A percentile compares a stretch with the other conserved stretches of the same genome.
phyloP scores from a whole-genome alignment of 371 early-diverging fungal genomes.

The Zancudomyces culisetae region DNA sequence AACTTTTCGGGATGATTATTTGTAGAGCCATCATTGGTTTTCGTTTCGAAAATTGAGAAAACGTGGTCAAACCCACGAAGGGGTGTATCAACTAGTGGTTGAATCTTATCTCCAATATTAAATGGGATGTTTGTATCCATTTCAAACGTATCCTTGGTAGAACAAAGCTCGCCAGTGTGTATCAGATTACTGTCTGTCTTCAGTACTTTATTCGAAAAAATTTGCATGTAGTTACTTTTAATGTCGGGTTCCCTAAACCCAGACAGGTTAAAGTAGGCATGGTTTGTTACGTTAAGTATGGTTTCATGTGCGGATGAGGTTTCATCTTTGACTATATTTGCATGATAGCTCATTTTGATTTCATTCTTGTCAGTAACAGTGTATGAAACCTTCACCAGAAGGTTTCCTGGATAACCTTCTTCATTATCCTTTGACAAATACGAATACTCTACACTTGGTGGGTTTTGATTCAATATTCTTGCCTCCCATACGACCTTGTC shows the following conservation, averaged over 20 bases:
- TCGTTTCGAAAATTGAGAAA: conserved; percentile 12
- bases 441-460: conserved; percentile 13
- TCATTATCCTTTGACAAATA: conserved; percentile 24
- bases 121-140: conserved; percentile 22
- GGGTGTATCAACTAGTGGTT: conserved; percentile 6
- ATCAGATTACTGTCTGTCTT: conserved; percentile 19
- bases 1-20: conserved; percentile 4
- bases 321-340: conserved; percentile 9
- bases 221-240: conserved; percentile 14
- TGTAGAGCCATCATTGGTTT: not conserved
- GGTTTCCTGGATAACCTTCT: conserved; percentile 29
- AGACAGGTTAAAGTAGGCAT: conserved; percentile 37
- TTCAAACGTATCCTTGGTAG: not conserved
- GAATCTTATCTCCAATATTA: conserved; percentile 11
- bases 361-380: conserved; percentile 14
- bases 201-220: conserved; percentile 12
- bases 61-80: conserved; percentile 30
- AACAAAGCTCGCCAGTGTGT: conserved; percentile 27
- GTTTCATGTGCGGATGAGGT: conserved; percentile 9
- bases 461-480: conserved; percentile 6
- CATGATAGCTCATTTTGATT: conserved; percentile 22
- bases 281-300: conserved; percentile 30
- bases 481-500: conserved; percentile 19
- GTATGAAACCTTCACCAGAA: conserved; percentile 21
- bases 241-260: conserved; percentile 25